Base-by-base conservation (phyloP, 108 stramenopile genomes). In the Skeletonema tropicum region DNA sequence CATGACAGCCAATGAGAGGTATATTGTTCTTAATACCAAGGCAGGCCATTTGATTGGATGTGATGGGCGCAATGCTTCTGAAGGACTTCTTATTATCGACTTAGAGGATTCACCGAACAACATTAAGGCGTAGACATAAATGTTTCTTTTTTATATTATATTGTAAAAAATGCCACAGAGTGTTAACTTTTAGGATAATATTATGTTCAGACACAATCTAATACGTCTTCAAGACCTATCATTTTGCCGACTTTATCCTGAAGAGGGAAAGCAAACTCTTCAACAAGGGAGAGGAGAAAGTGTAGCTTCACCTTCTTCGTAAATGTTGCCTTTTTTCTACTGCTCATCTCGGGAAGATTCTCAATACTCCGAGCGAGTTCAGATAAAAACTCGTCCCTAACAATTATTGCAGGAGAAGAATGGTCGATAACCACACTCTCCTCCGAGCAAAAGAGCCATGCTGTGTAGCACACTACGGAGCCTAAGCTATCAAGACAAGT, bases 81-180 rank as follows among this genome's bases (percentile, higher is more conserved):
- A 90, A 68, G 89, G 87, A 21, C 57, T 90, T 57, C 66, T 90
- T 42, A 82, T 90, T 30, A 87, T 90, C 69, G 87, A 90, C 66
- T 70, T 89, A 55, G 42, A 83, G 64, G 83, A 88, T 23, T 55
- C 23, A 2, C 6, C 5, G 0, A 55, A 25, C 6, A 55, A 25
- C 6, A 3, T 8, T 23, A 23, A 21, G 9, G 21, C 23, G 23
- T 3, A 23, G n/a, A 9, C 10, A 49, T 19, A 49, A 49, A 49
- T 25, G 23, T 10, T 8, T 55, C 23, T 55, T 55, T 21, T 55
- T 55, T 19, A 17, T 39, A 3, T 38, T 36, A 11, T 2, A 11
- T 2, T 38, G 1, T 38, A 11, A 5, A 35, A 10, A 38, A 39
- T 39, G 38, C 38, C 38, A 55, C 52, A 55, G 23, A 55, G 3